Base-by-base conservation (phyloP, 257 asterid species). In the Gardenia jasminoides region DNA sequence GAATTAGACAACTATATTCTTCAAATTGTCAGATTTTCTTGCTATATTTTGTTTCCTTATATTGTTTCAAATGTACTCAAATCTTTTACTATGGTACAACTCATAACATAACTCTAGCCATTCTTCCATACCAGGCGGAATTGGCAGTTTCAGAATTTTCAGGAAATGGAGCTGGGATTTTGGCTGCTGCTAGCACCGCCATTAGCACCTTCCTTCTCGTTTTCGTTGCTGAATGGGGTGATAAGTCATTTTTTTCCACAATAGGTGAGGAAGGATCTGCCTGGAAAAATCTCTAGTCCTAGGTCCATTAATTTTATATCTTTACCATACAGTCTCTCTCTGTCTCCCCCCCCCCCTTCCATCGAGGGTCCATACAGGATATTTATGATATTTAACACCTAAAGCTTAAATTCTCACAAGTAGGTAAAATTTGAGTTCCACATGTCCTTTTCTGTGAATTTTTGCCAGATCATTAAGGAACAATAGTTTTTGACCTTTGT, bases 171-270 rank as follows among this genome's bases (percentile, higher is more conserved):
- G 94, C 94, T 13, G 99, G 98, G 70, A 89, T 90, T 75, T 83
- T 92, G 65, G 88, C 97, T 72, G 91, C 92, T 82, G 99, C 99
- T 1, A 93, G 83, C 91, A 90, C 97, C 7, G 82, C 90, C 41
- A 75, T 90, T 39, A 90, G 96, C 92, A 95, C 99, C 8, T 95
- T 95, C 79, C 76, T 87, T n/a, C 78, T 95, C 79, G 99, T 93
- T 71, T 93, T 95, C 79, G 97, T 95, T 36, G 99, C 99, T 76
- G 99, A 95, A 85, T 93, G 99, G 99, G 99, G 99, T 6, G 99
- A 95, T 81, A 95, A 95, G 79, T 93, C 99, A 24, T 93, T 95
- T 47, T 95, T 95, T 87, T 95, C 98, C 72, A 93, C 99, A 39
- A 95, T 95, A 78, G 98, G 98, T 93, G 74, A 72, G 89, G 47